A percentile compares a stretch with the other conserved stretches of the same genome.
These are phyloP conservation scores for Gaeumannomyces tritici DNA, from an alignment of 2,329 filamentous ascomycete genomes.

Conservation along the genomic window DNA sequence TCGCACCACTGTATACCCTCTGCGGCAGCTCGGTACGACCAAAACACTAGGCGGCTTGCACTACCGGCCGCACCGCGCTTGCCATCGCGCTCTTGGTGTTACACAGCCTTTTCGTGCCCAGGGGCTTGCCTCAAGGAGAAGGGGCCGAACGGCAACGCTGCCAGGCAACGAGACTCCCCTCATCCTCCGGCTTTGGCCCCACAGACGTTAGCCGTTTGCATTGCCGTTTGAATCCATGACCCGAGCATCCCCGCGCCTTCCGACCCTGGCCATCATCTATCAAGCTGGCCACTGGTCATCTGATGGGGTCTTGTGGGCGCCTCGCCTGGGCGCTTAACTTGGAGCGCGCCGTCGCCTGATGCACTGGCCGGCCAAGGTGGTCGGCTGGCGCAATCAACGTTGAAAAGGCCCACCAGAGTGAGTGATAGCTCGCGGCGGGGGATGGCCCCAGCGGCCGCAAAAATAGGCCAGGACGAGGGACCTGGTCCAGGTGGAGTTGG, in stretches of 20 bases:
- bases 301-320: neutral
- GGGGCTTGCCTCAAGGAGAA: neutral
- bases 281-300: neutral
- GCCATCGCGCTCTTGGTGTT: neutral
- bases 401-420: neutral
- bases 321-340: neutral
- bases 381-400: neutral
- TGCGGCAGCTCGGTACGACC: neutral
- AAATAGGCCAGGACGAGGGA: neutral
- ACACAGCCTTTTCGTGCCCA: neutral
- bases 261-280: neutral
- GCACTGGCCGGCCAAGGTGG: neutral
- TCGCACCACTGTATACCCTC: neutral
- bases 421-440: neutral
- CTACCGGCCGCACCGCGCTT: neutral
- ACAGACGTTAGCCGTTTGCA: too few species aligned
- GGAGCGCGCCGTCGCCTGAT: neutral
- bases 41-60: neutral
- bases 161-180: neutral
- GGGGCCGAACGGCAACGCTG: neutral
- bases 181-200: too few species aligned
- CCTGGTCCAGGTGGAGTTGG: neutral
- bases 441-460: neutral
- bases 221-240: neutral
- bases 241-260: neutral